These are phyloP conservation scores for Metschnikowia anglica DNA, from an alignment of 805 yeast genomes.

Conservation along the genomic window DNA sequence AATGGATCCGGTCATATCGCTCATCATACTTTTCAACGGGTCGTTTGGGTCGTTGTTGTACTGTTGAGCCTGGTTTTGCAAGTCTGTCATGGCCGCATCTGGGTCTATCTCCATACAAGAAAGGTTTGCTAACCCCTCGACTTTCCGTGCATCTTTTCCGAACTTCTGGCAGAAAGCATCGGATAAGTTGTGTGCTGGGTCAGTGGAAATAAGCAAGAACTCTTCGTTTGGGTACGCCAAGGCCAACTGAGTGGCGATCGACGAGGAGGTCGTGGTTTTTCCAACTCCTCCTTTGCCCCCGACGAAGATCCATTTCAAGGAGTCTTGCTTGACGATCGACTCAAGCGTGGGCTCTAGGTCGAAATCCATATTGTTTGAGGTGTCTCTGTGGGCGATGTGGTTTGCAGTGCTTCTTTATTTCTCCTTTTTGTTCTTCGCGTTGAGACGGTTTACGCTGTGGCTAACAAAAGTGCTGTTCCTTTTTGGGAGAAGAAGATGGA, in stretches of 20 bases:
- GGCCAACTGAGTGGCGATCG: conserved; percentile 92
- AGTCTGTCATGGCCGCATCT: conserved; percentile 86
- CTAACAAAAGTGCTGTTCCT: neutral
- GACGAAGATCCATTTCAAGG: conserved; percentile 93
- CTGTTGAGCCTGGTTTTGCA: conserved; percentile 60
- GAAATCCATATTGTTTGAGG: conserved; percentile 48
- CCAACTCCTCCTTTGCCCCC: conserved; percentile 99
- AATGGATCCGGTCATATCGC: conserved; percentile 88
- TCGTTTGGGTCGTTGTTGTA: conserved; percentile 56
- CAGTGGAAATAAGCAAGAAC: conserved; percentile 89
- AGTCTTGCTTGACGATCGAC: conserved; percentile 59
- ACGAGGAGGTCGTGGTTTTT: conserved; percentile 95
- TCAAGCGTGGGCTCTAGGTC: conserved; percentile 71
- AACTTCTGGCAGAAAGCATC: conserved; percentile 99
- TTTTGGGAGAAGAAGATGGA: neutral
- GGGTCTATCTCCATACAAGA: conserved; percentile 99
- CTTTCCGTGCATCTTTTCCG: conserved; percentile 93
- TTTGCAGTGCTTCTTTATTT: neutral
- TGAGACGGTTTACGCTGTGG: too few relatives aligned
- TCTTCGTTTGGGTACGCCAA: conserved; percentile 73
- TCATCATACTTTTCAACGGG: conserved; percentile 73
- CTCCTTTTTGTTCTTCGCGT: neutral
- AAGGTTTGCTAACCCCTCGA: conserved; percentile 82
- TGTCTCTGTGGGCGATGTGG: neutral
- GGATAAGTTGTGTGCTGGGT: conserved; percentile 96